These are phyloP conservation scores for Cladosporium sp. DNA, from an alignment of 2,329 filamentous ascomycete genomes.

Conservation along the genomic window DNA sequence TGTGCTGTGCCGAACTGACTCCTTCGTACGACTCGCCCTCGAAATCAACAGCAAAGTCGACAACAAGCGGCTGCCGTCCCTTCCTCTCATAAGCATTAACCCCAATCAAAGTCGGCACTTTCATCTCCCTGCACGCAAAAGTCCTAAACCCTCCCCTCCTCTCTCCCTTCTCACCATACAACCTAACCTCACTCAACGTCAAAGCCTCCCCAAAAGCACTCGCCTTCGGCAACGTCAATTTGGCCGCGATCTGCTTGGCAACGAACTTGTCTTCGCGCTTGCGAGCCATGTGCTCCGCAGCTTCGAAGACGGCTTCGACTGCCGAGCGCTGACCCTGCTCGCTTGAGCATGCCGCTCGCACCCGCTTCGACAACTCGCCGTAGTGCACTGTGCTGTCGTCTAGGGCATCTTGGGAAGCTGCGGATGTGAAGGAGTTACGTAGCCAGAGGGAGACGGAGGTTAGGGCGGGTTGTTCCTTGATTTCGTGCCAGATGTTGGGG, in stretches of 20 bases:
- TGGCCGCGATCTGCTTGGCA: conserved; percentile 19
- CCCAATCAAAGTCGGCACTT: conserved; percentile 65
- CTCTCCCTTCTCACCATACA: conserved; percentile 3
- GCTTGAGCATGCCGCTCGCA: conserved; percentile 32
- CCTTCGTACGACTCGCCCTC: background rate
- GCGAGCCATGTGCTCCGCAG: conserved; percentile 24
- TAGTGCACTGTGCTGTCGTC: conserved; percentile 72
- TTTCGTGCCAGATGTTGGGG: conserved; percentile 65
- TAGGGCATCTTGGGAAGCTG: conserved; percentile 58
- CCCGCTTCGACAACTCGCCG: conserved; percentile 63
- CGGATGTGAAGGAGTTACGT: conserved; percentile 51
- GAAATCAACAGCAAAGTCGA: conserved; percentile 36
- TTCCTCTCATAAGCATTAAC: conserved; percentile 67
- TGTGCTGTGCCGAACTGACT: conserved; percentile 15
- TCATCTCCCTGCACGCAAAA: conserved; percentile 44
- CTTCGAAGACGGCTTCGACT: conserved; percentile 14
- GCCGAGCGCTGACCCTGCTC: conserved; percentile 6
- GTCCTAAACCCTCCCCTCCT: background rate
- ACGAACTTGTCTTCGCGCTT: conserved; percentile 23
- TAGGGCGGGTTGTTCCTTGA: conserved; percentile 58
- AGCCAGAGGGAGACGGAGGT: conserved; percentile 60
- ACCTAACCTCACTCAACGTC: conserved; percentile 40
- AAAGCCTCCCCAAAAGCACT: conserved; percentile 60
- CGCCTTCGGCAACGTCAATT: conserved; percentile 61
- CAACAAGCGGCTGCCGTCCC: conserved; percentile 61